Evolutionary conservation across 768 basidiomycete species (phyloP).

Genomic region (Suillus ampliporus): DNA sequence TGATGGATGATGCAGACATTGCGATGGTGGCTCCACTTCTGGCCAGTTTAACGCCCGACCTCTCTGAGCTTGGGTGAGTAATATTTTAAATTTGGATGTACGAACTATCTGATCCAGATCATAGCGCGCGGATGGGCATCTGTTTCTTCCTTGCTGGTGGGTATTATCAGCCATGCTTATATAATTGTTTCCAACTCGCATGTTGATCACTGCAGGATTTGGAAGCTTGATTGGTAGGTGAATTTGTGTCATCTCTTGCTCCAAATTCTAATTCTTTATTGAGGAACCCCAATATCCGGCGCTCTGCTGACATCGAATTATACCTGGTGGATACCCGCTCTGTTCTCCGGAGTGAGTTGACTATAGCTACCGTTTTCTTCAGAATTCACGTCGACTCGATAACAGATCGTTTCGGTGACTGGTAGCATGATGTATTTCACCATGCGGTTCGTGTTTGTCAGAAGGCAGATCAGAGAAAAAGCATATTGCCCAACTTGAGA

Average conservation of each 20-base stretch:
- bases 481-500: too few relatives aligned
- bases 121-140: conserved; percentile 49
- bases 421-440: background rate
- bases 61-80: conserved; percentile 54
- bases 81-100: background rate
- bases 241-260: background rate
- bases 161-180: conserved; percentile 15
- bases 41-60: conserved; percentile 45
- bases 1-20: conserved; percentile 36
- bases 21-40: conserved; percentile 49
- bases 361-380: background rate
- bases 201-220: conserved; percentile 20
- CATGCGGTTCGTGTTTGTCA: background rate
- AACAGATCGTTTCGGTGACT: background rate
- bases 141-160: conserved; percentile 53
- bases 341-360: conserved; percentile 53
- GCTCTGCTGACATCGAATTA: conserved; percentile 56
- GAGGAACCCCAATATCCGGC: conserved; percentile 62
- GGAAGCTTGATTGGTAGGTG: conserved; percentile 30
- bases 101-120: conserved; percentile 4
- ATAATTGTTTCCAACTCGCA: conserved; percentile 6
- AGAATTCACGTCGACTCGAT: background rate
- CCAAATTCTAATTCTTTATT: conserved; percentile 25
- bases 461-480: background rate
- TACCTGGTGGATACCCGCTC: conserved; percentile 61